phyloP scores from a whole-genome alignment of 1,284 basidiomycete genomes.

The Ceratobasidium sp. region DNA sequence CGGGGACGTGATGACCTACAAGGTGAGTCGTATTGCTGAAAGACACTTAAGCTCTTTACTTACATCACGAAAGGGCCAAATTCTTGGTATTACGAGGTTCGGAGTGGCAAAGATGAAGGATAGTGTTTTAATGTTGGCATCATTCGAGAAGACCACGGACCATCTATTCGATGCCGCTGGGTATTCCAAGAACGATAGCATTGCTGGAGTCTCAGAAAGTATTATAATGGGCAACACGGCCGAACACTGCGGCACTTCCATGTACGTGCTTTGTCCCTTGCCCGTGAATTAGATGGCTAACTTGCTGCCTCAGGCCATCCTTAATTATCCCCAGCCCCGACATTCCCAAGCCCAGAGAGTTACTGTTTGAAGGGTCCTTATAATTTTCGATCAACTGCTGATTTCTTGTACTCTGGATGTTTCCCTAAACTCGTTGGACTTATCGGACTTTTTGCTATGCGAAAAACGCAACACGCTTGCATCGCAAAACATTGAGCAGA shows the following conservation, averaged over 20 bases:
- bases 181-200: constrained; percentile 94
- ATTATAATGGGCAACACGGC: constrained; percentile 99
- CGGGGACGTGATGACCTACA: constrained; percentile 99
- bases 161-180: constrained; percentile 98
- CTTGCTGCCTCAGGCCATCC: constrained; percentile 61
- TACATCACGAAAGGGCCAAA: constrained; percentile 82
- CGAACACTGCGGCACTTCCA: constrained; percentile 92
- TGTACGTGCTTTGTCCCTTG: constrained; percentile 64
- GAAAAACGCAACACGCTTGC: neutral
- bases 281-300: constrained; percentile 6
- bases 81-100: constrained; percentile 98
- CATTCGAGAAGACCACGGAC: constrained; percentile 99
- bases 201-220: constrained; percentile 97
- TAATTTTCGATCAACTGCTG: constrained; percentile 48
- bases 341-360: constrained; percentile 63
- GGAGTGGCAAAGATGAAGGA: constrained; percentile 99
- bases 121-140: constrained; percentile 98
- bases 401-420: constrained; percentile 16
- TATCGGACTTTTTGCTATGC: neutral
- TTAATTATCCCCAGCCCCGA: constrained; percentile 66
- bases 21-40: constrained; percentile 62
- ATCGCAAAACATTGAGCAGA: neutral
- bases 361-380: constrained; percentile 68
- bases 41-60: neutral
- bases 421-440: neutral